Percentiles rank a stretch among this genome's conserved stretches.
Evolutionary conservation across 202 grass and related monocot species (phyloP).

Genomic region (Bolboschoenoplectus hybrid): DNA sequence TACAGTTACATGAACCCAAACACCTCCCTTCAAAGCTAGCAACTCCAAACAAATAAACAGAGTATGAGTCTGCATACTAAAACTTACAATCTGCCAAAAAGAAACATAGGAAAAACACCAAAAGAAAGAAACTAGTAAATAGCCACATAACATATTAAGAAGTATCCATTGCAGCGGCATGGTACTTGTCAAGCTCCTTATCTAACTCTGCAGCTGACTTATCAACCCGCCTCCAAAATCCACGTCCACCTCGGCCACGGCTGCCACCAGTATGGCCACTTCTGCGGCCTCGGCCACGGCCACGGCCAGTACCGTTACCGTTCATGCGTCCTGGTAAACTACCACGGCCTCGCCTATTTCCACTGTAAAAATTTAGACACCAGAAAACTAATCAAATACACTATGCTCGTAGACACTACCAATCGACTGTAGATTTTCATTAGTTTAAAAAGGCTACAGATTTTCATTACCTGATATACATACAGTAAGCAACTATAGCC

Average conservation of each 20-base stretch:
- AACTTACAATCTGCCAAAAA: background rate
- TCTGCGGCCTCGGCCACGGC: slow-evolving; percentile 21
- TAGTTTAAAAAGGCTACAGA: background rate
- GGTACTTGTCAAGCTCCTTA: slow-evolving; percentile 90
- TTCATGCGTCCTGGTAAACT: slow-evolving; percentile 50
- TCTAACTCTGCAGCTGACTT: slow-evolving; percentile 84
- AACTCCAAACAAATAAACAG: background rate
- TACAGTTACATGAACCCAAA: background rate
- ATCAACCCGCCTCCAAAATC: slow-evolving; percentile 42
- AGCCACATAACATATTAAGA: slow-evolving; percentile 45
- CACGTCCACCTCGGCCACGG: slow-evolving; percentile 51
- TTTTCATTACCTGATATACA: background rate
- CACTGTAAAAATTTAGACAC: slow-evolving; percentile 31
- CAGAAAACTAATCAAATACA: background rate
- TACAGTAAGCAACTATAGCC: background rate
- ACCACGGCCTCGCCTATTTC: slow-evolving; percentile 45
- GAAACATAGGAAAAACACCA: background rate
- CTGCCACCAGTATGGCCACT: slow-evolving; percentile 32
- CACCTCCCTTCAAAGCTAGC: background rate
- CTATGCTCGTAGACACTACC: background rate
- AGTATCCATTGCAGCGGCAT: slow-evolving; percentile 71
- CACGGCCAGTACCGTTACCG: slow-evolving; percentile 20
- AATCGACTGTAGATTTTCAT: background rate
- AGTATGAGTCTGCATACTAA: background rate
- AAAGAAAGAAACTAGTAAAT: background rate